Evolutionary conservation across 164 flowering plant genomes (phyloP).

Genomic region (Brasenia schreberi): DNA sequence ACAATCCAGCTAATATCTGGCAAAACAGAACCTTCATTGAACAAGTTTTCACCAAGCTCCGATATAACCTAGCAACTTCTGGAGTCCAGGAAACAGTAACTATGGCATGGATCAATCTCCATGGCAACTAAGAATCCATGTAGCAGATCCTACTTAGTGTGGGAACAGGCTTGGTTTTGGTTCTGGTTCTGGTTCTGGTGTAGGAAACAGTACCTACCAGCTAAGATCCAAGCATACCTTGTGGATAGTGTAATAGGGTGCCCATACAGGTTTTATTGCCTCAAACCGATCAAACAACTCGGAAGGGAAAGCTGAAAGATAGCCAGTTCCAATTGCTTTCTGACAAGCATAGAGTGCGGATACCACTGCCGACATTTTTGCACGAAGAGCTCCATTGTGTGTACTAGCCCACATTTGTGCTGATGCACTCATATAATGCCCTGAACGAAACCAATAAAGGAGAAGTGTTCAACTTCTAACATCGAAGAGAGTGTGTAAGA

Average conservation of each 20-base stretch:
- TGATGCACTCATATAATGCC: constrained; percentile 86
- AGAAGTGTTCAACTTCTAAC: too few relatives aligned
- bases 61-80: not conserved
- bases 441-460: constrained; percentile 21
- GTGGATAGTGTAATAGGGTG: constrained; percentile 98
- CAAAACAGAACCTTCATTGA: not conserved
- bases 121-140: not conserved
- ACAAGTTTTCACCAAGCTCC: not conserved
- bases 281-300: constrained; percentile 78
- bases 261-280: constrained; percentile 77
- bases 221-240: constrained; percentile 34
- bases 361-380: constrained; percentile 60
- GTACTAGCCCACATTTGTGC: constrained; percentile 97
- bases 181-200: too few relatives aligned
- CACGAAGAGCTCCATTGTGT: constrained; percentile 40
- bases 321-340: constrained; percentile 61
- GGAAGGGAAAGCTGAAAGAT: constrained; percentile 88
- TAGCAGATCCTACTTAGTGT: not conserved
- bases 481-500: too few relatives aligned
- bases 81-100: too few relatives aligned
- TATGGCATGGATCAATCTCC: too few relatives aligned
- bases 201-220: not conserved
- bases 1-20: constrained; percentile 85
- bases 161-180: too few relatives aligned
- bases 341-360: constrained; percentile 62